Evolutionary conservation across 257 asterid genomes (phyloP).

Genomic region (Parsonsia alboflavescens): DNA sequence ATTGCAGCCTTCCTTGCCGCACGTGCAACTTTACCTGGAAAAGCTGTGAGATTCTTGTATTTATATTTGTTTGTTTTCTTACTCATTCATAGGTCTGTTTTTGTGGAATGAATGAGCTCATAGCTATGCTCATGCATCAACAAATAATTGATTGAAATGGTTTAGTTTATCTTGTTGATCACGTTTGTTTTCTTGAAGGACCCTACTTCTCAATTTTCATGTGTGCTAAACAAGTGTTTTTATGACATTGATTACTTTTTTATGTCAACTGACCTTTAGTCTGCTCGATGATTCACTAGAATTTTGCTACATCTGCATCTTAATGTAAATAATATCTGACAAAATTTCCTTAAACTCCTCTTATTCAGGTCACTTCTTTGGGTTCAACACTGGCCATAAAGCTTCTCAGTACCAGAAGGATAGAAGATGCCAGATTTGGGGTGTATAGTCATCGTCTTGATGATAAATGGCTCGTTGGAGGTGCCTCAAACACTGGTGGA

Average conservation of each 20-base stretch:
- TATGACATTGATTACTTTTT: not conserved
- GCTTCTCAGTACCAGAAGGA: slow-evolving; percentile 73
- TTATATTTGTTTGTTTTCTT: slow-evolving; percentile 8
- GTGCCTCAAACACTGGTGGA: slow-evolving; percentile 98
- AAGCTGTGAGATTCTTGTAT: slow-evolving; percentile 55
- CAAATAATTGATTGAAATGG: not conserved
- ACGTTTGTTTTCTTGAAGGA: not conserved
- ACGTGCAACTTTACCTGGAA: slow-evolving; percentile 77
- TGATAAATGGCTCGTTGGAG: slow-evolving; percentile 96
- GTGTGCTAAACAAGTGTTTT: not conserved
- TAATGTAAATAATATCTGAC: not conserved
- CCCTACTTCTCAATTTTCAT: not conserved
- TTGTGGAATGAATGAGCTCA: not conserved
- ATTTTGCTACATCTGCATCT: not conserved
- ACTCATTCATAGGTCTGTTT: not conserved
- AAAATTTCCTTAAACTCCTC: slow-evolving; percentile 1
- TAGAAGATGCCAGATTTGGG: slow-evolving; percentile 91
- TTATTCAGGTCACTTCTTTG: slow-evolving; percentile 73
- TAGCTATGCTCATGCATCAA: not conserved
- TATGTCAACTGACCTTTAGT: not conserved
- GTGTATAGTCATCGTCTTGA: slow-evolving; percentile 92
- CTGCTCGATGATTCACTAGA: not conserved
- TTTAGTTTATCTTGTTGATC: not conserved
- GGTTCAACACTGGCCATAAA: slow-evolving; percentile 96
- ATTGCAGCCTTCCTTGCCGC: slow-evolving; percentile 95